phyloP scores from a whole-genome alignment of 2,329 filamentous ascomycete species.

The Sporothrix inflata region DNA sequence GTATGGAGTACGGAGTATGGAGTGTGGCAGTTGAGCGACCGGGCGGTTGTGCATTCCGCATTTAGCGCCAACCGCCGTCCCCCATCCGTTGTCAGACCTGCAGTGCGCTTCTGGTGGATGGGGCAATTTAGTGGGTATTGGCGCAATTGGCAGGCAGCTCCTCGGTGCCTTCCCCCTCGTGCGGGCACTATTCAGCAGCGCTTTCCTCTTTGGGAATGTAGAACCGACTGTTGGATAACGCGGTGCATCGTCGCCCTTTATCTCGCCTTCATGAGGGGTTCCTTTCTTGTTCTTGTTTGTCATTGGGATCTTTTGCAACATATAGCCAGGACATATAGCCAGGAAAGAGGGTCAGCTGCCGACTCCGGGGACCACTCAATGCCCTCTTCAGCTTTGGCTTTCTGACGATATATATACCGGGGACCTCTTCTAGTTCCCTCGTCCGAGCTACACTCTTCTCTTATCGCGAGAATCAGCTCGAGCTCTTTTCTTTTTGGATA shows the following conservation, averaged over 20 bases:
- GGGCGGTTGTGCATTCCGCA: constrained; percentile 19
- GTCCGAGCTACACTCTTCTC: background rate
- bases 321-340: background rate
- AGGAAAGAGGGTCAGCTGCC: background rate
- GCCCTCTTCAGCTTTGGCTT: background rate
- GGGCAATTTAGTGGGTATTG: constrained; percentile 11
- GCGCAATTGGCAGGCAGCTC: background rate
- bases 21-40: background rate
- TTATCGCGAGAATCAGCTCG: background rate
- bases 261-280: constrained; percentile 15
- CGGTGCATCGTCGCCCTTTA: constrained; percentile 16
- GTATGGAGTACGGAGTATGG: too few relatives aligned
- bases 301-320: constrained; percentile 1
- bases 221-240: constrained; percentile 25
- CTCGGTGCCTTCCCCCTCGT: constrained; percentile 1
- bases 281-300: constrained; percentile 2
- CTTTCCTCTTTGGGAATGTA: constrained; percentile 31
- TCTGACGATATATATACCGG: constrained; percentile 8
- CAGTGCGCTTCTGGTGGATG: constrained; percentile 1
- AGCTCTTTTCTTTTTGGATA: background rate
- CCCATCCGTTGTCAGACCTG: background rate
- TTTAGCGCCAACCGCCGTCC: background rate
- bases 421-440: too few relatives aligned
- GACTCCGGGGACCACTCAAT: background rate
- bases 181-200: constrained; percentile 9